Percentiles rank a stretch among this genome's conserved stretches.
Evolutionary conservation across 106 monocot species (phyloP).

Genomic region (Phalaenopsis equestris): DNA sequence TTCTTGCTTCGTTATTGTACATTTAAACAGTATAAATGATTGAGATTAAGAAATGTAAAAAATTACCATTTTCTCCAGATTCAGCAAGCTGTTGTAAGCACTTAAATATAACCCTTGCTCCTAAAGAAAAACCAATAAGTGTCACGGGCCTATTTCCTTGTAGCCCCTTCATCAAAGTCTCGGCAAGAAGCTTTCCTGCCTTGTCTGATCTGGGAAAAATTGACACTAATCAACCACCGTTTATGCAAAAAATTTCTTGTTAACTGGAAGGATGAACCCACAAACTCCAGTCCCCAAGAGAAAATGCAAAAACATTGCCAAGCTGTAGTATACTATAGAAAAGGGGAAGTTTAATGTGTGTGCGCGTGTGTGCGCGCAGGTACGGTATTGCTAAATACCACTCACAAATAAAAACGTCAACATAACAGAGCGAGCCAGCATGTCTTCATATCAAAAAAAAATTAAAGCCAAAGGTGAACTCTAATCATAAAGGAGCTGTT

Average conservation of each 20-base stretch:
- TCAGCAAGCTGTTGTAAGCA: conserved; percentile 74
- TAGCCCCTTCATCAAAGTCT: conserved; percentile 78
- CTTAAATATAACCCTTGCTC: conserved; percentile 89
- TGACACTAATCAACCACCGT: neutral
- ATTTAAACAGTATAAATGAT: conserved; percentile 3
- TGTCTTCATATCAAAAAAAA: neutral
- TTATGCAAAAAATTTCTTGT: neutral
- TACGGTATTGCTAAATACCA: no score
- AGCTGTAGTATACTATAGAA: no score
- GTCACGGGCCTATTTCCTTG: conserved; percentile 99
- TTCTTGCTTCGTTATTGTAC: neutral
- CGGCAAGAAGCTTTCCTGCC: conserved; percentile 92
- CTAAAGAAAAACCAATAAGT: conserved; percentile 90
- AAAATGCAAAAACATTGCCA: no score
- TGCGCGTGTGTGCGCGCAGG: no score
- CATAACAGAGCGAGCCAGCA: neutral
- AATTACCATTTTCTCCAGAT: conserved; percentile 77
- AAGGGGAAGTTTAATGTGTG: no score
- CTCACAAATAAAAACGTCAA: neutral
- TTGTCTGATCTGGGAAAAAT: conserved; percentile 72
- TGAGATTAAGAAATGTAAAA: neutral
- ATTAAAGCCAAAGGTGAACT: neutral
- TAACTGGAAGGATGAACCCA: neutral
- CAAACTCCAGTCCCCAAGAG: no score
- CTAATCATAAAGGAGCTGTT: neutral